Base-by-base conservation (phyloP, 257 asterid genomes). In the Scutellaria barbata region DNA sequence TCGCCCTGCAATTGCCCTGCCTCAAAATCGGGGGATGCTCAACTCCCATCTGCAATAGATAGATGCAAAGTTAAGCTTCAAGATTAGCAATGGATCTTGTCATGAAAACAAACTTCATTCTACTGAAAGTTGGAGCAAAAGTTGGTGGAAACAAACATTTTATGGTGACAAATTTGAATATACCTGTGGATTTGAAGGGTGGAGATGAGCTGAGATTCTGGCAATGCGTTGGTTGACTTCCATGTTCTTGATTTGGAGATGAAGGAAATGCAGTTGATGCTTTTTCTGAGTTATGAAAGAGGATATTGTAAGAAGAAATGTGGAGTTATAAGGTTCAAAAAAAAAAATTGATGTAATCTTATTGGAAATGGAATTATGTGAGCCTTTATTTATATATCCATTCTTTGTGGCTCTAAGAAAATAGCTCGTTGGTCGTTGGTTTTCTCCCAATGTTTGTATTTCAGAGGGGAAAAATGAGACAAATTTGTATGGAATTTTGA, bases 151-250 rank as follows among this genome's bases (percentile, higher is more conserved):
- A 5, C 35, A 30, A 30, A 30, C 35, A 2, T 30, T 30, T 30
- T 4, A 5, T 30, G 3, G 5, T 30, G 3, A 30, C 4, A 30
- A 30, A 30, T 2, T 30, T 3, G 5, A 30, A 37, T 8, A 14
- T 37, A 92, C 96, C 97, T 88, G 97, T 50, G 80, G 76, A 77
- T 77, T 87, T 20, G 82, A 50, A 54, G 98, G 98, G 13, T 87
- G 76, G 54, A 93, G 92, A 78, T 93, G 98, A 74, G 97, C 97
- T 14, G 98, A 82, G 42, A 93, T 76, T 78, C 88, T 88, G 25
- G 97, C 90, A 70, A 93, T 80, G 22, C 98, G 87, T 46, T 84
- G 89, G 77, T 80, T 80, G 55, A 77, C 79, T 76, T 88, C 97
- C 83, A 79, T 75, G 51, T 37, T 69, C 40, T 13, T 20, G 63